Evolutionary conservation across 768 basidiomycete genomes (phyloP), one percentile per base, ranked within the genome.

Genomic region (Russula vinacea): DNA sequence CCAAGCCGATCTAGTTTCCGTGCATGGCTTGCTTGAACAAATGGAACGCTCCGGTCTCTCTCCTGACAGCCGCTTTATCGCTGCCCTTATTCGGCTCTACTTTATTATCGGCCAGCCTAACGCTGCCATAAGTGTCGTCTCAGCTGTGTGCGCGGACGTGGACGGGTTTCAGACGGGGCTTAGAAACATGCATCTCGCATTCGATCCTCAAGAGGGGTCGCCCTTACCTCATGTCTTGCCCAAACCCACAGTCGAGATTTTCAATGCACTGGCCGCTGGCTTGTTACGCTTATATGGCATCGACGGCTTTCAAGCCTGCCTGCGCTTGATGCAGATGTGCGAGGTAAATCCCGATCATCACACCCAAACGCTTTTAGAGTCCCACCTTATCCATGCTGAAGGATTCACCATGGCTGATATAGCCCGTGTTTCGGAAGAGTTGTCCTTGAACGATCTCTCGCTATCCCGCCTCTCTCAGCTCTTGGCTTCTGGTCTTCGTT

Each of bases 191-290:
- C 22, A 39, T 35, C 33, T 60, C 55, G 17, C 53, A 42, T 32
- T 29, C 35, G 62, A 51, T 6, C 58, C 22, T 35, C 44, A 29
- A 58, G 60, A 47, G 13, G 24, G 24, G n/a, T 5, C 64, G 33
- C 49, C 62, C 60, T 29, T 68, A 6, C 62, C 66, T 49, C 66
- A 58, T 22, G 26, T 64, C 66, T 51, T 66, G 32, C 60, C 64
- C 33, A 58, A 65, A 17, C 68, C 76, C 26, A 76, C 78, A 29
- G 74, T 75, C 58, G 67, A 73, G 37, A 69, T 89, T 32, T 83
- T 89, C 76, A 90, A 92, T 71, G 78, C 84, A 22, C 73, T 88
- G 22, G 74, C 90, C 14, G 75, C 76, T 56, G 83, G 83, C 44
- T 65, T 83, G 24, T 71, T 89, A 60, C 72, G 70, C 26, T 73